Conservation (phyloP, 2,329 filamentous ascomycete species). For the Phialocephala sp. region DNA sequence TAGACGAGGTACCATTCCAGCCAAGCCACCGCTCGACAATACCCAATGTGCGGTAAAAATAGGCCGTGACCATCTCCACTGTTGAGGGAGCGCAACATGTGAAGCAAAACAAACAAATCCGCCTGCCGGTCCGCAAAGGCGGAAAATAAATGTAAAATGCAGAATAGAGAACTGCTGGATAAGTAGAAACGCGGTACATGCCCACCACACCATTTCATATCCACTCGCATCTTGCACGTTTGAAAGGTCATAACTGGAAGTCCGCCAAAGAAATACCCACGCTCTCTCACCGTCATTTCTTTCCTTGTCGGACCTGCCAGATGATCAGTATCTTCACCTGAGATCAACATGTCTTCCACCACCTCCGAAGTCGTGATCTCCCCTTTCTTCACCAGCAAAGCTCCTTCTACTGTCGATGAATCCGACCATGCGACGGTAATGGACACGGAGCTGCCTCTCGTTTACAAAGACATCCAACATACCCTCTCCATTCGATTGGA, state of each 20-base stretch:
- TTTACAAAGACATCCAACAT: slow-evolving; percentile 4
- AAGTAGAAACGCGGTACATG: slow-evolving; percentile 5
- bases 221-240: slow-evolving; percentile 3
- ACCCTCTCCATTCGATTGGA: background rate
- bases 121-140: slow-evolving; percentile 10
- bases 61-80: slow-evolving; percentile 1
- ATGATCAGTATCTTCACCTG: slow-evolving; percentile 4
- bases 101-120: slow-evolving; percentile 4
- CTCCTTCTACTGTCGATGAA: background rate
- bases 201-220: slow-evolving; percentile 2
- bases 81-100: background rate
- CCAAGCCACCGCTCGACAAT: slow-evolving; percentile 6
- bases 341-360: slow-evolving; percentile 9
- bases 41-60: background rate
- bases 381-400: slow-evolving; percentile 8
- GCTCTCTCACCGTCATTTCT: slow-evolving; percentile 1
- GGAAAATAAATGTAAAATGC: background rate
- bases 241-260: slow-evolving; percentile 8
- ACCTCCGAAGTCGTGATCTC: slow-evolving; percentile 11
- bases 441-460: slow-evolving; percentile 7
- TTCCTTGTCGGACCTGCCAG: slow-evolving; percentile 6
- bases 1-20: background rate
- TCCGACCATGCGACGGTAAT: background rate
- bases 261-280: slow-evolving; percentile 11
- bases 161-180: background rate